Base-by-base conservation (phyloP, 495 filamentous ascomycete species). In the Tuber calosporum region DNA sequence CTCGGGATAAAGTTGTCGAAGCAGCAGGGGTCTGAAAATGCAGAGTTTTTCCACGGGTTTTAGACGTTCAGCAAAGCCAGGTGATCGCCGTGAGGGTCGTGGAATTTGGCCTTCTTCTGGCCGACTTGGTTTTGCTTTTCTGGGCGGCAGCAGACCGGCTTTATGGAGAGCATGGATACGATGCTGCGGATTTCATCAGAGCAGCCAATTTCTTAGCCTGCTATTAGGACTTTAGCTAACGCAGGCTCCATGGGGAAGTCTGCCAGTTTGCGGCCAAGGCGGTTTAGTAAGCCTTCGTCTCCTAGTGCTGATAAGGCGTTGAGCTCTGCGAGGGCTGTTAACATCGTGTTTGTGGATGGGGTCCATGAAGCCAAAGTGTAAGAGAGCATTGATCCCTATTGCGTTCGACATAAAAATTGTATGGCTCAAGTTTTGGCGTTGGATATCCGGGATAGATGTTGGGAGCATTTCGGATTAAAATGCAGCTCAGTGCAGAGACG, bases 331-430 rank as follows among this genome's bases (percentile, higher is more conserved):
- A 99, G 85, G 2, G 95, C 95, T 70, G 93, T 96, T 72, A 99
- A 87, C 93, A 97, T 97, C 41, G 95, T 97, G 77, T 97, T 97
- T 8, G 93, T 94, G 2, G 95, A 94, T 1, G 95, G 94, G 93
- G 79, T 98, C 96, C 94, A 99, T 97, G 79, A 98, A 99, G 82
- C 97, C 94, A 79, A 99, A 99, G 75, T 96, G 93, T 19, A 99
- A 88, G 4, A 99, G 85, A 79, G 98, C 95, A 78, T 98, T 97
- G 81, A 99, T 98, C 5, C 95, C 95, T 94, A 98, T 98, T 2
- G 95, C 95, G 82, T 99, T 99, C 40, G 98, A 87, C 93, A 97
- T 96, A 40, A 99, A 89, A 83, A 99, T 97, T 3, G 95, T 97
- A 72, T 90, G 88, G 0, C 91, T 90, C 22, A 99, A 83, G 79